A percentile compares a stretch with the other conserved stretches of the same genome.
phyloP scores from a whole-genome alignment of 129 eudicot species.

The Apium graveolens region DNA sequence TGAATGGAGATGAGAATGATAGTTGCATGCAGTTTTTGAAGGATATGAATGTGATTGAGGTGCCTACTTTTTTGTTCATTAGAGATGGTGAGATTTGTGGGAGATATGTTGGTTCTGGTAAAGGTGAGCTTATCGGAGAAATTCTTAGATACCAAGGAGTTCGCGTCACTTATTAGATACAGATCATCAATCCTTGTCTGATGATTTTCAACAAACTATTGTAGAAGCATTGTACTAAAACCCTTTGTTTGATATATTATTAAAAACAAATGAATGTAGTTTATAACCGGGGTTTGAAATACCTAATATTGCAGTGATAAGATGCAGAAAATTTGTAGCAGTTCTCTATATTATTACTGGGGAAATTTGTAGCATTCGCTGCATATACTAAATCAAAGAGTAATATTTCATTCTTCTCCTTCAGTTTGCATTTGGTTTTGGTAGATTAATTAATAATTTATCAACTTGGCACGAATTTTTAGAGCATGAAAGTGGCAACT shows the following conservation, averaged over 20 bases:
- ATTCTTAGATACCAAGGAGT: slow-evolving; percentile 97
- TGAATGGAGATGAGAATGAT: slow-evolving; percentile 92
- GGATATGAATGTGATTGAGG: slow-evolving; percentile 85
- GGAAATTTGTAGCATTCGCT: background rate
- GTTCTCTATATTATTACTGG: background rate
- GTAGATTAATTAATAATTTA: no score
- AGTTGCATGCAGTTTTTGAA: slow-evolving; percentile 88
- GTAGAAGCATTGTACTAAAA: background rate
- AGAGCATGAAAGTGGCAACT: no score
- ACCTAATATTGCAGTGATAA: background rate
- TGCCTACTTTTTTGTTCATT: slow-evolving; percentile 90
- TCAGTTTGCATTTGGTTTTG: no score
- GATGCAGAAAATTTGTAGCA: background rate
- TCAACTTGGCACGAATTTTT: no score
- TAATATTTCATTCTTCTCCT: no score
- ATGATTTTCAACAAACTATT: background rate
- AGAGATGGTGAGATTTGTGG: slow-evolving; percentile 88
- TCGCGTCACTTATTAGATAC: slow-evolving; percentile 63
- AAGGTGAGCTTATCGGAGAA: slow-evolving; percentile 94
- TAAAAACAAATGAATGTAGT: background rate
- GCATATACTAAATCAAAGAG: background rate
- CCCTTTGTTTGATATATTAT: background rate
- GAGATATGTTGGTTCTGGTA: slow-evolving; percentile 93
- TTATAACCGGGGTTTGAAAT: background rate
- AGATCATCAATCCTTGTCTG: background rate